Evolutionary conservation across 768 basidiomycete genomes (phyloP).

Genomic region (Mycena alexandri): DNA sequence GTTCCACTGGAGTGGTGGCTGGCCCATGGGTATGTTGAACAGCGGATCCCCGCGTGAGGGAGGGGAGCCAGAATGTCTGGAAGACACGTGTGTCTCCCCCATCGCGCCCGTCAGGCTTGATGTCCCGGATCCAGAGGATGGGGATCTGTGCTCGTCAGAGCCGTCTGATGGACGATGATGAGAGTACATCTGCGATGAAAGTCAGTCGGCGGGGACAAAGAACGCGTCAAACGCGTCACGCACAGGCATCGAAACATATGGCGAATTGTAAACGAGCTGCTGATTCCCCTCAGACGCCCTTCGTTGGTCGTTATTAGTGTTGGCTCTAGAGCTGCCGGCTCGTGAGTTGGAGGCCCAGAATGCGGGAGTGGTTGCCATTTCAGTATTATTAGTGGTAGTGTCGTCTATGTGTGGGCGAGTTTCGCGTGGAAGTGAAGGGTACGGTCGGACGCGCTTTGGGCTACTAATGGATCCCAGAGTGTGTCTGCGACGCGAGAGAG

Average conservation of each 20-base stretch:
- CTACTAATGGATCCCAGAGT: slow-evolving; percentile 50
- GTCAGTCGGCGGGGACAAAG: slow-evolving; percentile 2
- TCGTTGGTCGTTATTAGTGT: slow-evolving; percentile 39
- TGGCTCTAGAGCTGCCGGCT: slow-evolving; percentile 48
- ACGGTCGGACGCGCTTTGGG: slow-evolving; percentile 54
- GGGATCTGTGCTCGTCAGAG: slow-evolving; percentile 46
- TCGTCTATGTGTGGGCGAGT: slow-evolving; percentile 48
- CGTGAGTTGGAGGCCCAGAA: slow-evolving; percentile 49
- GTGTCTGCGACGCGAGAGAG: slow-evolving; percentile 46
- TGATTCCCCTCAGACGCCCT: slow-evolving; percentile 56
- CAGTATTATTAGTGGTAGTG: slow-evolving; percentile 24
- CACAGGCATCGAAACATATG: slow-evolving; percentile 51
- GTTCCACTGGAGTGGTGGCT: slow-evolving; percentile 23
- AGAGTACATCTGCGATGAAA: slow-evolving; percentile 46
- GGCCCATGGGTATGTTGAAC: slow-evolving; percentile 36
- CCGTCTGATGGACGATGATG: slow-evolving; percentile 43
- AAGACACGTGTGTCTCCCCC: slow-evolving; percentile 60
- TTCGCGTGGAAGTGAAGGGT: slow-evolving; percentile 49
- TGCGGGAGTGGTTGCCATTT: slow-evolving; percentile 52
- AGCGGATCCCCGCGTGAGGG: slow-evolving; percentile 35
- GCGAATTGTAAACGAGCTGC: slow-evolving; percentile 40
- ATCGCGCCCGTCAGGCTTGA: slow-evolving; percentile 74
- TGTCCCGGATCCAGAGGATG: slow-evolving; percentile 60
- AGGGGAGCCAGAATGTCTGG: slow-evolving; percentile 44
- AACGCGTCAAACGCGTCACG: slow-evolving; percentile 40